Evolutionary conservation across 2,329 filamentous ascomycete genomes (phyloP).

Genomic region (Metarhizium brunneum): DNA sequence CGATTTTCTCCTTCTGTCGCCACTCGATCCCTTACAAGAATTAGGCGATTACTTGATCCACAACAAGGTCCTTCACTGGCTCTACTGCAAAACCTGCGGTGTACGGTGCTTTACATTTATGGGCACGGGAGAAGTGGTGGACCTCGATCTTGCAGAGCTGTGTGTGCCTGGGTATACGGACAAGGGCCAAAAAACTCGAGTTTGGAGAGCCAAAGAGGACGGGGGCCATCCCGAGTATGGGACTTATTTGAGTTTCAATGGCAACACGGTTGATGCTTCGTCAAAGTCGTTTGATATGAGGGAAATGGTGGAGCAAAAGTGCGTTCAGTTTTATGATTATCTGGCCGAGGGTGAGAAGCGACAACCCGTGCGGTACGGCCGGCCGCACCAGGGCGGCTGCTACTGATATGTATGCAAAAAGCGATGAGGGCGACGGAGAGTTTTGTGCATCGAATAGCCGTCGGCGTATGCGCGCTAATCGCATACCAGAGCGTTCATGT

Average conservation of each 20-base stretch:
- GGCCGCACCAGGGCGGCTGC: conserved; percentile 10
- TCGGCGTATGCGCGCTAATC: too few species aligned
- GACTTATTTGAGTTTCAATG: conserved; percentile 29
- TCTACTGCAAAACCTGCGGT: conserved; percentile 38
- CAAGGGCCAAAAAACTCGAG: background rate
- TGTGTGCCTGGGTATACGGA: conserved; percentile 2
- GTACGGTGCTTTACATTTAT: conserved; percentile 31
- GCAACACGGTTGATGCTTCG: conserved; percentile 23
- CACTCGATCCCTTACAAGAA: conserved; percentile 24
- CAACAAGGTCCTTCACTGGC: conserved; percentile 25
- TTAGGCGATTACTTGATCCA: conserved; percentile 31
- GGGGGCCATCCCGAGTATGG: conserved; percentile 6
- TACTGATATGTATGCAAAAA: conserved; percentile 7
- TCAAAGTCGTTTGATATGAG: conserved; percentile 26
- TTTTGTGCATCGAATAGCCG: too few species aligned
- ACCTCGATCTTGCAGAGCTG: conserved; percentile 13
- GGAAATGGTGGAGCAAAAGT: conserved; percentile 25
- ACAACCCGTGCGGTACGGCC: conserved; percentile 1
- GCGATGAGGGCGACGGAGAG: too few species aligned
- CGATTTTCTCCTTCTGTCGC: conserved; percentile 38
- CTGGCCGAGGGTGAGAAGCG: conserved; percentile 6
- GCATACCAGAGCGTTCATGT: too few species aligned
- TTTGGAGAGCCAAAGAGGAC: conserved; percentile 2
- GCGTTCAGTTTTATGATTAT: conserved; percentile 17
- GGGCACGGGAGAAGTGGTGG: conserved; percentile 22